These are phyloP conservation scores for Pseudogymnoascus sp. DNA, from an alignment of 2,329 filamentous ascomycete genomes.

Conservation along the genomic window DNA sequence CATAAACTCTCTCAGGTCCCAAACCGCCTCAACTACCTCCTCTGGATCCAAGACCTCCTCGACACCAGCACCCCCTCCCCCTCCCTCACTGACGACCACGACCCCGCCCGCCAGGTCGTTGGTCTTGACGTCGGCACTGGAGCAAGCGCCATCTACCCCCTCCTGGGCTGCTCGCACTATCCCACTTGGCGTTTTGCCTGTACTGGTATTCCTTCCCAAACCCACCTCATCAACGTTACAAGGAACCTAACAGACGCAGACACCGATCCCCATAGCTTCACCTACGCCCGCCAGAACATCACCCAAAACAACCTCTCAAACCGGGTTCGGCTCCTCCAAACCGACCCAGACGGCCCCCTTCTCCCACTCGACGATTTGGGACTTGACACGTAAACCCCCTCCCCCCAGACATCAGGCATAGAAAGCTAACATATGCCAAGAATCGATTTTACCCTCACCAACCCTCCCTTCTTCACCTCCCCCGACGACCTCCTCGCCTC, in stretches of 20 bases:
- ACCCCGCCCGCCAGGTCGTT: conserved; percentile 47
- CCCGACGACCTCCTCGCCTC: conserved; percentile 59
- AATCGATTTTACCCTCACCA: conserved; percentile 84
- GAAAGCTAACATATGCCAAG: conserved; percentile 25
- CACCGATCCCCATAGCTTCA: conserved; percentile 64
- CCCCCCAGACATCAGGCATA: not conserved
- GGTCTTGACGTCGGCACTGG: conserved; percentile 88
- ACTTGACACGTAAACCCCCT: conserved; percentile 30
- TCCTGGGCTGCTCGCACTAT: conserved; percentile 66
- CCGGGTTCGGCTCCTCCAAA: conserved; percentile 58
- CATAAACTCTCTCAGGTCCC: conserved; percentile 37
- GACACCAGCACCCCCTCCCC: conserved; percentile 53
- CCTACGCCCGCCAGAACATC: conserved; percentile 62
- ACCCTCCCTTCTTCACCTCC: conserved; percentile 89
- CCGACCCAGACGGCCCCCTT: conserved; percentile 44
- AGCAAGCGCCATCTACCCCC: conserved; percentile 83
- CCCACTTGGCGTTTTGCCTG: conserved; percentile 65
- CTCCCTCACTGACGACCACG: conserved; percentile 41
- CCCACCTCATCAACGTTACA: too few relatives aligned
- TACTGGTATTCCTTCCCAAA: conserved; percentile 42
- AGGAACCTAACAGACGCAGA: conserved; percentile 42
- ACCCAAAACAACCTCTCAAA: conserved; percentile 54
- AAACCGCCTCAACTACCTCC: conserved; percentile 76
- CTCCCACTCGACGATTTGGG: conserved; percentile 50
- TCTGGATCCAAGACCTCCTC: conserved; percentile 78